These are phyloP conservation scores for Sordariomycetes sp. DNA, from an alignment of 2,329 filamentous ascomycete genomes.

Conservation along the genomic window DNA sequence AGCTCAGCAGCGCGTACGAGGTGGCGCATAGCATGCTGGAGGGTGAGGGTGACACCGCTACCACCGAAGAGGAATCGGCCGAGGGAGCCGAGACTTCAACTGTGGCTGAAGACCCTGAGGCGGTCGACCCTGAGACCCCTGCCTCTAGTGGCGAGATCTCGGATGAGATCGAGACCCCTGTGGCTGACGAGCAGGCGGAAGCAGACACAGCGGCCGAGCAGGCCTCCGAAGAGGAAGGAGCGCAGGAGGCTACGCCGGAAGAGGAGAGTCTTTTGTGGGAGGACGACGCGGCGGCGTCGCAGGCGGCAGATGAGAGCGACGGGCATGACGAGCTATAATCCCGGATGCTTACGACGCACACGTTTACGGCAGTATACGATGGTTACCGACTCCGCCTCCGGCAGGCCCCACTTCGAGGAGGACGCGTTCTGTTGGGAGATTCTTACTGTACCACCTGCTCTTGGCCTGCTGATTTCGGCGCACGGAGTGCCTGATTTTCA, in stretches of 20 bases:
- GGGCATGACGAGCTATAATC: background rate
- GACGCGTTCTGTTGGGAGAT: background rate
- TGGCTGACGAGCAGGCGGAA: conserved; percentile 7
- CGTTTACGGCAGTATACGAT: background rate
- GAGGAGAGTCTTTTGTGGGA: background rate
- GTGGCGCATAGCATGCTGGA: background rate
- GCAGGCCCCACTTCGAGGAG: background rate
- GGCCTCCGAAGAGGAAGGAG: conserved; percentile 3
- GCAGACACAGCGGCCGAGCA: conserved; percentile 2
- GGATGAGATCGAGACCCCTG: background rate
- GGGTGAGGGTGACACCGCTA: conserved; percentile 8
- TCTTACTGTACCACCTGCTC: background rate
- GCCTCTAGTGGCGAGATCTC: background rate
- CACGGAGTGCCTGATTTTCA: background rate
- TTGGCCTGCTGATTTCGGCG: background rate
- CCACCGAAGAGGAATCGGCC: conserved; percentile 1
- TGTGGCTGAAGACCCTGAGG: no score
- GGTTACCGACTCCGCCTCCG: background rate
- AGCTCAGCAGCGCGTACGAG: conserved; percentile 4
- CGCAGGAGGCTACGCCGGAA: background rate
- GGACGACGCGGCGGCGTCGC: background rate
- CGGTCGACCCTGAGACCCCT: no score
- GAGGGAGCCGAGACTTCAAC: no score
- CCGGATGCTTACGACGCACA: background rate
- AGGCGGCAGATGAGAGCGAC: background rate